Percentiles rank a stretch among this genome's conserved stretches.
These are phyloP conservation scores for Ambispora gerdemannii DNA, from an alignment of 192 early-diverging fungal genomes.

Conservation along the genomic window DNA sequence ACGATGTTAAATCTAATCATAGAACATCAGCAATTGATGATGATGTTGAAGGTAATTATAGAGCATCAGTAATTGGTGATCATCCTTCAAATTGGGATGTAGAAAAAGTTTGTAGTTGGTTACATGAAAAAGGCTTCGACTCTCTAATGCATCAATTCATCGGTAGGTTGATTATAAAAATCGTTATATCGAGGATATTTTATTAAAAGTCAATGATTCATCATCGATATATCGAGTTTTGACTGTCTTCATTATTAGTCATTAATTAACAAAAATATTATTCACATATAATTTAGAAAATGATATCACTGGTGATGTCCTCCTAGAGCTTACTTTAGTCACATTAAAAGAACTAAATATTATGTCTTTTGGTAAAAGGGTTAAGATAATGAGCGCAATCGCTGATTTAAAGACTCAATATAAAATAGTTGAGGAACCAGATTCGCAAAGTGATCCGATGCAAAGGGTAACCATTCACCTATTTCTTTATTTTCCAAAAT, in stretches of 20 bases:
- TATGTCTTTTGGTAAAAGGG: constrained; percentile 58
- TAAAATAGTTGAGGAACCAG: neutral
- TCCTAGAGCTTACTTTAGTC: constrained; percentile 59
- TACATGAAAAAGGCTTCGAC: constrained; percentile 50
- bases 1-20: neutral
- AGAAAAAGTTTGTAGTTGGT: constrained; percentile 58
- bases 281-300: constrained; percentile 45
- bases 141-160: constrained; percentile 47
- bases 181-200: no score
- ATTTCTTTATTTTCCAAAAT: neutral
- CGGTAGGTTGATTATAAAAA: constrained; percentile 46
- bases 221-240: no score
- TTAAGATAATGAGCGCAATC: constrained; percentile 66
- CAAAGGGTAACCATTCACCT: neutral
- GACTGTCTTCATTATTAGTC: neutral
- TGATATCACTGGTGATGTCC: constrained; percentile 63
- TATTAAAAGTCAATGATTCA: no score
- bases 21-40: constrained; percentile 14
- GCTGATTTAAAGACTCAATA: constrained; percentile 39
- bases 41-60: no score
- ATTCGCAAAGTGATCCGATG: neutral
- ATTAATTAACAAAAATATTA: neutral
- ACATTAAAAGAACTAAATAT: constrained; percentile 67
- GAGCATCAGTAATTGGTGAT: constrained; percentile 14
- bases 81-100: constrained; percentile 54